Percentiles rank a stretch among this genome's conserved stretches.
Conservation (phyloP, 2,329 filamentous ascomycete genomes). For the Aspergillus chevalieri region DNA sequence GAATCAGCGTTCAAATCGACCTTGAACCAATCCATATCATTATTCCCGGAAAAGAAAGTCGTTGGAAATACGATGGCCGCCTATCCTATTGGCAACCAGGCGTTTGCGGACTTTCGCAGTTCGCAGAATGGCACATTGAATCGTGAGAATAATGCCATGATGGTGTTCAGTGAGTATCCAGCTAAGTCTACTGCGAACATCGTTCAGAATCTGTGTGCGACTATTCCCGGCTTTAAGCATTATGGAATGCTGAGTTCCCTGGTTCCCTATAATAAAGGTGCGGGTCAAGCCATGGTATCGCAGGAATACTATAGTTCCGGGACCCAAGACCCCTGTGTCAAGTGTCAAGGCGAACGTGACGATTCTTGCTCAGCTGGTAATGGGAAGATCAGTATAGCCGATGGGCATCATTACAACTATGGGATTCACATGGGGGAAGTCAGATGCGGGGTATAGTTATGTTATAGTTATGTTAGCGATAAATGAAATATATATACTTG, state of each 20-base stretch:
- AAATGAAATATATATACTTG: too few species aligned
- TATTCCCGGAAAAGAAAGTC: conserved; percentile 24
- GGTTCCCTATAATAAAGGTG: not conserved
- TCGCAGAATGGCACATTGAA: conserved; percentile 19
- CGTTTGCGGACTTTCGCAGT: conserved; percentile 18
- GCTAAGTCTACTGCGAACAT: too few species aligned
- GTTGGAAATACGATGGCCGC: conserved; percentile 27
- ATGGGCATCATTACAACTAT: conserved; percentile 20
- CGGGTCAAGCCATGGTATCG: not conserved
- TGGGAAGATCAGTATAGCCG: conserved; percentile 16
- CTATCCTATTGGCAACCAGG: conserved; percentile 26
- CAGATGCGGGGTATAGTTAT: conserved; percentile 10
- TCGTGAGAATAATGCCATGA: conserved; percentile 23
- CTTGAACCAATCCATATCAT: too few species aligned
- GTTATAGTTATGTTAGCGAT: not conserved
- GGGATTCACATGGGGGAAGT: conserved; percentile 15
- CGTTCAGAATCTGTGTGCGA: conserved; percentile 21
- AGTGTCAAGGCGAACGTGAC: conserved; percentile 22
- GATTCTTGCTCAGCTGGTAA: conserved; percentile 23
- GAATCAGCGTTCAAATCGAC: too few species aligned
- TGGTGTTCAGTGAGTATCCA: conserved; percentile 19
- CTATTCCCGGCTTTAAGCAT: conserved; percentile 16
- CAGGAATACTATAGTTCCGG: conserved; percentile 26
- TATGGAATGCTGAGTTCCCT: conserved; percentile 19
- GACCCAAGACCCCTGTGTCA: conserved; percentile 6